phyloP scores from a whole-genome alignment of 495 filamentous ascomycete species.

The Lasiosphaeriaceae sp. region DNA sequence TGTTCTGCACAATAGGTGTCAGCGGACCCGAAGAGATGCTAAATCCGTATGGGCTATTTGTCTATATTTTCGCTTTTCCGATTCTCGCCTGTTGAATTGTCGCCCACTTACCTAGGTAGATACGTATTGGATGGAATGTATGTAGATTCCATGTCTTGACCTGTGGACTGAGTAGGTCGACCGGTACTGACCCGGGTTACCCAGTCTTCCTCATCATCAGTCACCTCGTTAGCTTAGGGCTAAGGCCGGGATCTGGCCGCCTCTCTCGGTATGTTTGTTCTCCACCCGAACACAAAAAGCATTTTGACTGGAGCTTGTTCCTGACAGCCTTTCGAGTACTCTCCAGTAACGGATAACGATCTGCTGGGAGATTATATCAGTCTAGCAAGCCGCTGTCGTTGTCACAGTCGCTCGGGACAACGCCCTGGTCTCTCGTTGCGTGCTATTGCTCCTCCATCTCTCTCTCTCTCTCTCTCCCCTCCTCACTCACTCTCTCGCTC shows the following conservation, averaged over 20 bases:
- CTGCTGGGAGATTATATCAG: conserved; percentile 1
- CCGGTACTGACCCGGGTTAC: too few relatives aligned
- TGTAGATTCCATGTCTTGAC: too few relatives aligned
- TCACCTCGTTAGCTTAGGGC: not conserved
- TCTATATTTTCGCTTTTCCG: not conserved
- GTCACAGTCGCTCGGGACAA: conserved; percentile 18
- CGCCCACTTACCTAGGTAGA: too few relatives aligned
- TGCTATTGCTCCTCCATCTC: too few relatives aligned
- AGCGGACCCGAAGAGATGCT: not conserved
- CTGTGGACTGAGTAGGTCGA: too few relatives aligned
- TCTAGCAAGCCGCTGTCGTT: conserved; percentile 13
- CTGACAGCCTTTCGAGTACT: not conserved
- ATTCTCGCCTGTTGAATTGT: not conserved
- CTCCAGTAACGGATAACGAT: not conserved
- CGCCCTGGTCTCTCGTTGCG: not conserved
- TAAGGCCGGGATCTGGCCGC: conserved; percentile 4
- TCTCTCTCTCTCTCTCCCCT: too few relatives aligned
- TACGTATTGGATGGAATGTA: too few relatives aligned
- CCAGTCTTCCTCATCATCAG: too few relatives aligned
- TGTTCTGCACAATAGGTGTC: not conserved
- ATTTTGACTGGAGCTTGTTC: conserved; percentile 1
- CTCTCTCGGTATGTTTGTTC: conserved; percentile 12
- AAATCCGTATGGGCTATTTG: not conserved
- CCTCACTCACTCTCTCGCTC: not conserved
- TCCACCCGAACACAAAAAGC: conserved; percentile 10